Base-by-base conservation (phyloP, 345 rosid genomes). In the Jatropha curcas region DNA sequence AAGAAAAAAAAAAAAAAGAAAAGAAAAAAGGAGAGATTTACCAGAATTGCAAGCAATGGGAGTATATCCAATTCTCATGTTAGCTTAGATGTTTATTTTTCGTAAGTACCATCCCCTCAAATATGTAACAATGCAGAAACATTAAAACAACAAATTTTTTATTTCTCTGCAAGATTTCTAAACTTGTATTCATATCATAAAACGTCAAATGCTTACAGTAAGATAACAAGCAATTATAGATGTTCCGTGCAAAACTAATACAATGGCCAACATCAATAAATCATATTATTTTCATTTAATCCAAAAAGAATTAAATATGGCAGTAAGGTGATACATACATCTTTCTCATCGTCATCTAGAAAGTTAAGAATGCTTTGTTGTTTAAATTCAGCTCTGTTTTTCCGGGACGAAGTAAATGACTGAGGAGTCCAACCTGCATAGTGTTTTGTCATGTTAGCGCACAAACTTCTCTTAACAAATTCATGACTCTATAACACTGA, bases 401-500 rank as follows among this genome's bases (percentile, higher is more conserved):
- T 91, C 83, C 99, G 77, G 10, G 98, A 89, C 5, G 99, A 95
- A 12, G 96, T 89, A 81, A 95, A 95, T 22, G 97, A 73, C 73
- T 88, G 91, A 6, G 99, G 99, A 70, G 97, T 71, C 99, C 99
- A 95, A 34, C 99, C 99, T 95, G 79, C 79, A 81, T 19, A 59
- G 60, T 22, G n/a, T 69, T 69, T 56, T 51, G 14, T 37, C 27
- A 27, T 13, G n/a, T 61, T 19, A n/a, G 28, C 71, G 2, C 50
- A 22, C 3, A 48, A 63, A 41, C 16, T 25, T 62, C 34, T 65
- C 27, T 56, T 34, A 17, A 72, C 57, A 60, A 39, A 65, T 20
- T 43, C 22, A 30, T 1, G 20, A 12, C 34, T 13, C 71, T 65
- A 30, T 30, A 19, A 46, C 48, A 30, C n/a, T 9, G 19, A 60